These are phyloP conservation scores for Linum trigynum DNA, from an alignment of 345 rosid species.

Conservation along the genomic window DNA sequence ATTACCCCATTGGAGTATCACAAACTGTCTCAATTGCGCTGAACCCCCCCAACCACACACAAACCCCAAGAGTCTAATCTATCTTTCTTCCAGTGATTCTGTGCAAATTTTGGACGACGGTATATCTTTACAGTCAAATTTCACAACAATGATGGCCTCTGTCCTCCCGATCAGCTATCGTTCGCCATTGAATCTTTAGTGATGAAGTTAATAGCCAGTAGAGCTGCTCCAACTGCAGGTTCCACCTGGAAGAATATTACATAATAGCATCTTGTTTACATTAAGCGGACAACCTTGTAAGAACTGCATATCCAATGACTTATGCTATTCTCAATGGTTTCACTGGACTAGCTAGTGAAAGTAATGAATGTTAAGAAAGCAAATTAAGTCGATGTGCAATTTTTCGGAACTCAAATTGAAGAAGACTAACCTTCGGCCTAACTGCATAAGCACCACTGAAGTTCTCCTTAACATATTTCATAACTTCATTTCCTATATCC, in stretches of 20 bases:
- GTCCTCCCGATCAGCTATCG: background rate
- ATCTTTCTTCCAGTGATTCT: too few relatives aligned
- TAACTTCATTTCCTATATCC: constrained; percentile 7
- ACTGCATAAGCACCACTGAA: background rate
- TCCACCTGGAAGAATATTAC: background rate
- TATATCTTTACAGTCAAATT: too few relatives aligned
- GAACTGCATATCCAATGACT: background rate
- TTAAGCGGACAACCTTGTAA: too few relatives aligned
- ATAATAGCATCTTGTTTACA: background rate
- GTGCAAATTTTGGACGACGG: too few relatives aligned
- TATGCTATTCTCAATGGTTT: background rate
- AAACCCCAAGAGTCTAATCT: too few relatives aligned
- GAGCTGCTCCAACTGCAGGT: constrained; percentile 5
- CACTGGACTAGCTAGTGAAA: background rate
- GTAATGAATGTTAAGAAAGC: background rate
- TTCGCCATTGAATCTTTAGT: background rate
- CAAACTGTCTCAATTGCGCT: too few relatives aligned
- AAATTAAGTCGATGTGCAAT: too few relatives aligned
- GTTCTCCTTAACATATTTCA: background rate
- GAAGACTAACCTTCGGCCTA: background rate
- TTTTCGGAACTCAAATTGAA: background rate
- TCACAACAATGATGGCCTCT: background rate
- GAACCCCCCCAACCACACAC: too few relatives aligned
- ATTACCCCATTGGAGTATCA: too few relatives aligned
- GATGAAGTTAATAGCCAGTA: background rate